Evolutionary conservation across 345 rosid genomes (phyloP), one percentile per base, ranked within the genome.

Genomic region (Populus tremula): DNA sequence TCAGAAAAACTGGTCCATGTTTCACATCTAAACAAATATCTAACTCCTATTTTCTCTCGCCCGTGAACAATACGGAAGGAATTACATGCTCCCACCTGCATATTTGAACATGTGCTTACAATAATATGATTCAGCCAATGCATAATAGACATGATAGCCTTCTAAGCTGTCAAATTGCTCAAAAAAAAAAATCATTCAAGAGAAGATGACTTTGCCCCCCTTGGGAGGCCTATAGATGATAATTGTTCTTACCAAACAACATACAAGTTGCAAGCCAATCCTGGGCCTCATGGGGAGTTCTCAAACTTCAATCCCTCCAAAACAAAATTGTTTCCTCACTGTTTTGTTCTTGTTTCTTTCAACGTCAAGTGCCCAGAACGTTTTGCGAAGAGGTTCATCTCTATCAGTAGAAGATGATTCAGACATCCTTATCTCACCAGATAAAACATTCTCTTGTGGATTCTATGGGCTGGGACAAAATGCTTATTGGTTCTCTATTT

Each of bases 361-460:
- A 25, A n/a, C 29, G 61, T 77, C 86, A 62, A 31, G 63, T 17
- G 61, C 69, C 23, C 72, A 47, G 2, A 76, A 74, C 49, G 17
- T 47, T 31, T 76, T 88, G 47, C 43, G 0, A 82, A 20, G 41
- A 64, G 77, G 77, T 21, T 75, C 77, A n/a, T 64, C 43, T 43
- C 63, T 75, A 6, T 64, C 70, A 21, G 71, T 75, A 65, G 49
- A 12, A 68, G 64, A 83, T 25, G 68, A 72, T 39, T 50, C 69
- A 8, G 81, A 80, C 78, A 47, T 77, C 21, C 72, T 86, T 11
- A 39, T 33, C 10, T 87, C 89, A 35, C 78, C 76, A 10, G 78
- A 84, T 23, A 73, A 61, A 54, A 82, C 88, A 17, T 87, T 86
- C 78, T 74, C 82, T 10, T 84, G 88, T 79, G 90, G 92, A 23